phyloP scores from a whole-genome alignment of 179 eudicot genomes.

The Silene coronaria region DNA sequence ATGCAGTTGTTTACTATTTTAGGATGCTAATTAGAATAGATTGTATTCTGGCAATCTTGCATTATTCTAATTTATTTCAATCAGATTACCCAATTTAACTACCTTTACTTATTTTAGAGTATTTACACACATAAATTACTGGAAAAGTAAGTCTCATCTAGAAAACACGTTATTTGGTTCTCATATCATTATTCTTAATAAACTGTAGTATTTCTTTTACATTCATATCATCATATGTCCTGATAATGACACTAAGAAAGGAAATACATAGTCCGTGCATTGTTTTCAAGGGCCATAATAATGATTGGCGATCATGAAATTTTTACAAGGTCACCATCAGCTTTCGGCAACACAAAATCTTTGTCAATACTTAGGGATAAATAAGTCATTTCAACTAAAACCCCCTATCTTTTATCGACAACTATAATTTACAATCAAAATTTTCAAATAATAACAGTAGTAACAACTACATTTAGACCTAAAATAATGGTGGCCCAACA shows the following conservation, averaged over 20 bases:
- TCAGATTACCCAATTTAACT: too few relatives aligned
- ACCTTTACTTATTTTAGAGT: too few relatives aligned
- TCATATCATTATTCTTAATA: not conserved
- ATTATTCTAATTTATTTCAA: not conserved
- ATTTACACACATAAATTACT: too few relatives aligned
- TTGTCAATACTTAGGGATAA: constrained; percentile 9
- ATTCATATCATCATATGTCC: not conserved
- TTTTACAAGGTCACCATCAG: constrained; percentile 15
- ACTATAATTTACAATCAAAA: not conserved
- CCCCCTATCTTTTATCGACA: constrained; percentile 5
- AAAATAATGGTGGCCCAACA: too few relatives aligned
- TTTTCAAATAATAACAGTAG: not conserved
- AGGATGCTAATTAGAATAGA: constrained; percentile 1
- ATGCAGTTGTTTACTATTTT: not conserved
- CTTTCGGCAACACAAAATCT: not conserved
- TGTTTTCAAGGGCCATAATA: not conserved
- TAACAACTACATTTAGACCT: not conserved
- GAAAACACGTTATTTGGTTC: not conserved
- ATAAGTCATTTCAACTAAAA: constrained; percentile 12
- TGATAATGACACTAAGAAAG: not conserved
- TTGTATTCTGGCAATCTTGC: not conserved
- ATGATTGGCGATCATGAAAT: constrained; percentile 10
- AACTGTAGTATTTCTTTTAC: not conserved
- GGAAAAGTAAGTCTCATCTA: not conserved
- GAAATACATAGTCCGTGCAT: not conserved